A percentile compares a stretch with the other conserved stretches of the same genome.
Conservation (phyloP, 208 protist genomes). For the Spongospora subterranea region DNA sequence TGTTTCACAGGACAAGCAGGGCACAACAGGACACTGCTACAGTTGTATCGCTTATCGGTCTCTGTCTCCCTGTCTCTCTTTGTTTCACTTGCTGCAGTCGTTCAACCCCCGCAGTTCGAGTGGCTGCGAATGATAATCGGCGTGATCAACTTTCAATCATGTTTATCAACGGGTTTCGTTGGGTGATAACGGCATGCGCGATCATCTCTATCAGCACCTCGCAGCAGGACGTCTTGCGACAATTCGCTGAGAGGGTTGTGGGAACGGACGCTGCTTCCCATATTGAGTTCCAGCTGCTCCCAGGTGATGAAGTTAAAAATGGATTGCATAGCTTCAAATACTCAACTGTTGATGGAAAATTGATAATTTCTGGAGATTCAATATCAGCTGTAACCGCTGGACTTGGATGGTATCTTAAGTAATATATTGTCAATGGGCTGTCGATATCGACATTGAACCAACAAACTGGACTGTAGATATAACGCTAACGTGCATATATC, state of each 20-base stretch:
- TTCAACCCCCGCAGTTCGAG: no score
- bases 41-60: no score
- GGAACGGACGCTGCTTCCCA: not conserved
- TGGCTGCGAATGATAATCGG: no score
- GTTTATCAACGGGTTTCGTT: no score
- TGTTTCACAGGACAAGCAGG: no score
- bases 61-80: no score
- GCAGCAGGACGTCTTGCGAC: not conserved
- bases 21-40: no score
- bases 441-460: not conserved
- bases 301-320: not conserved
- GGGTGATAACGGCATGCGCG: no score
- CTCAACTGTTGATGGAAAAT: not conserved
- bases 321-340: not conserved
- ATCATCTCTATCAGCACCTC: no score
- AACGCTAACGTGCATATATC: slow-evolving; percentile 49
- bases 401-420: slow-evolving; percentile 45
- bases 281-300: not conserved
- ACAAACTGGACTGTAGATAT: not conserved
- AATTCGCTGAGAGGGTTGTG: not conserved
- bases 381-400: not conserved
- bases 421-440: not conserved
- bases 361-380: not conserved
- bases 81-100: no score
- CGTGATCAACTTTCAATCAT: no score